Conservation (phyloP, 176 grass and related monocot species). For the Chrysopogon serrulatus region DNA sequence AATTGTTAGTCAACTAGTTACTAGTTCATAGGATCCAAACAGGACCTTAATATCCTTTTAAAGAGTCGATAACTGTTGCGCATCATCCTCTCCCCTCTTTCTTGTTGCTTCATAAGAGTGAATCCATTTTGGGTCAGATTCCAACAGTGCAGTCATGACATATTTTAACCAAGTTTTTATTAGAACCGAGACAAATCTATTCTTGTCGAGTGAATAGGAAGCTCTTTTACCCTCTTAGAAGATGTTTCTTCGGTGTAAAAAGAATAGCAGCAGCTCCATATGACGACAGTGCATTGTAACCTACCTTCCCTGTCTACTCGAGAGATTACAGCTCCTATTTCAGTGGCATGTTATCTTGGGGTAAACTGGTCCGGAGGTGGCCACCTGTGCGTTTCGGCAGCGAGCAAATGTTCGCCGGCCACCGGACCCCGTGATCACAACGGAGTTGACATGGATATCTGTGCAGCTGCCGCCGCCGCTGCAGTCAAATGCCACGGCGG, state of each 20-base stretch:
- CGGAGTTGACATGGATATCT: background rate
- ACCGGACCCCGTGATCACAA: background rate
- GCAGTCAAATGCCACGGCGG: conserved; percentile 25
- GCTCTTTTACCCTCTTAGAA: background rate
- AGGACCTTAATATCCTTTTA: background rate
- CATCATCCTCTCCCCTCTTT: no score
- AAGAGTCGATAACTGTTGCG: background rate
- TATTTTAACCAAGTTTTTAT: background rate
- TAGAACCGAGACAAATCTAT: background rate
- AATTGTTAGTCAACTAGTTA: no score
- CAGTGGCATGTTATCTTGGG: conserved; percentile 9
- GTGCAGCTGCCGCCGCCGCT: conserved; percentile 20
- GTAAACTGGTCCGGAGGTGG: background rate
- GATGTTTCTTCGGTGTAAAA: no score
- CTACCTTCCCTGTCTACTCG: background rate
- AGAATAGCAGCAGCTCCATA: no score
- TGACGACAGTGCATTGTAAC: background rate
- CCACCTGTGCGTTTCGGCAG: conserved; percentile 7
- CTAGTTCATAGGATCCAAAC: no score
- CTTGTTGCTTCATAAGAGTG: no score
- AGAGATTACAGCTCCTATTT: background rate
- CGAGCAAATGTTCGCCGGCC: background rate
- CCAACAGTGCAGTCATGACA: no score
- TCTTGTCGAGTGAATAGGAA: background rate
- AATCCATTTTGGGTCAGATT: no score